Evolutionary conservation across 2,329 filamentous ascomycete species (phyloP).

Genomic region (Trichoderma koningiopsis): DNA sequence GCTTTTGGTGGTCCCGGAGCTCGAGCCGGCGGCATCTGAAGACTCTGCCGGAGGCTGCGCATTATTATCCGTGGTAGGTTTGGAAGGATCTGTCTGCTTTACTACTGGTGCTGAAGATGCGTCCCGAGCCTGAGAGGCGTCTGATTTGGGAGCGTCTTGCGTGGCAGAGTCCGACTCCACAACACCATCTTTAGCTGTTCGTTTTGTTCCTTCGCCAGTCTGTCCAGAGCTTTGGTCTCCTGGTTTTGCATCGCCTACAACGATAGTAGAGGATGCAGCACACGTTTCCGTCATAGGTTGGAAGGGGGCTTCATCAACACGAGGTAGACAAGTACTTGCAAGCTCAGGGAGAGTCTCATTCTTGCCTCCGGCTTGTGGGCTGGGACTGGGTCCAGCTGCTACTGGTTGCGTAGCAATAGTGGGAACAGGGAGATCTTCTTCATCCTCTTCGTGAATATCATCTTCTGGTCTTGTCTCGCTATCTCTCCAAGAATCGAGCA

Average conservation of each 20-base stretch:
- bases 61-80: not conserved
- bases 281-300: slow-evolving; percentile 17
- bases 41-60: not conserved
- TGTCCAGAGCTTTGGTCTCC: not conserved
- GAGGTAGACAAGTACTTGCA: not conserved
- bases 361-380: not conserved
- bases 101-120: not conserved
- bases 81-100: slow-evolving; percentile 14
- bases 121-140: slow-evolving; percentile 4
- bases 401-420: not conserved
- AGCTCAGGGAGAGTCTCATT: not conserved
- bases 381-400: not conserved
- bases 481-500: slow-evolving; percentile 91
- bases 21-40: not conserved
- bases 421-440: slow-evolving; percentile 27
- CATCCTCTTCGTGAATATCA: slow-evolving; percentile 49
- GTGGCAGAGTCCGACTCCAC: not conserved
- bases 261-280: not conserved
- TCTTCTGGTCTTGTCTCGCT: slow-evolving; percentile 70
- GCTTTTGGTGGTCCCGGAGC: slow-evolving; percentile 30
- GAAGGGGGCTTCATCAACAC: slow-evolving; percentile 3
- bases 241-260: not conserved
- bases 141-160: not conserved
- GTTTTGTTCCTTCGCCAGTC: not conserved
- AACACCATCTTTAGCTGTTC: not conserved